Conservation (phyloP, 495 filamentous ascomycete genomes). For the Xylaria venustula region DNA sequence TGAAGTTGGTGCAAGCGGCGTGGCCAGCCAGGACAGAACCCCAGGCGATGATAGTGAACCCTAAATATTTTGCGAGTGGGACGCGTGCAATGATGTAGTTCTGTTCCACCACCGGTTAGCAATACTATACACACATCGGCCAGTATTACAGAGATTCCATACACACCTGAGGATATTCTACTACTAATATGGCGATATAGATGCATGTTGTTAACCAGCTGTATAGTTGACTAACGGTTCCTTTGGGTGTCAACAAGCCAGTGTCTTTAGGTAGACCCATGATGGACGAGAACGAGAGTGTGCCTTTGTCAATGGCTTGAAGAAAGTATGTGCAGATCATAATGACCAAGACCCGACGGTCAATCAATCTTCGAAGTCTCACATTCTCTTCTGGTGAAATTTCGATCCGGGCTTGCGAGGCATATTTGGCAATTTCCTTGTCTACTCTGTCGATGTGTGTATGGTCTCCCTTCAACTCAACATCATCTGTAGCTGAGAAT, state of each 20-base stretch:
- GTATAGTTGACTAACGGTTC: slow-evolving; percentile 38
- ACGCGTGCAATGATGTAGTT: slow-evolving; percentile 53
- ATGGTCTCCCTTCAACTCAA: slow-evolving; percentile 45
- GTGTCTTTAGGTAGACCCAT: slow-evolving; percentile 64
- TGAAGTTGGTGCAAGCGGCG: slow-evolving; percentile 57
- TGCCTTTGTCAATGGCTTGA: slow-evolving; percentile 72
- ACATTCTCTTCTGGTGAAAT: slow-evolving; percentile 56
- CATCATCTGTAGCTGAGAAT: slow-evolving; percentile 32
- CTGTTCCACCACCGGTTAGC: slow-evolving; percentile 19
- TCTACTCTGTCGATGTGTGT: slow-evolving; percentile 58
- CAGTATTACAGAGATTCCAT: background rate
- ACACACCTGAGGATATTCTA: slow-evolving; percentile 50
- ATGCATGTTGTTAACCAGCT: slow-evolving; percentile 55
- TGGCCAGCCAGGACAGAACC: slow-evolving; percentile 55
- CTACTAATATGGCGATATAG: slow-evolving; percentile 52
- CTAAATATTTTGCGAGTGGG: slow-evolving; percentile 57
- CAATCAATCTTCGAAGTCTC: slow-evolving; percentile 50
- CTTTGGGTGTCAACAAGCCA: slow-evolving; percentile 49
- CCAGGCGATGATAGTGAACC: slow-evolving; percentile 63
- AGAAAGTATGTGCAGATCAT: slow-evolving; percentile 66
- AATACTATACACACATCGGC: background rate
- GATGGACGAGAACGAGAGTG: slow-evolving; percentile 66
- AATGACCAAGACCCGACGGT: slow-evolving; percentile 47
- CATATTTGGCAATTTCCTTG: slow-evolving; percentile 63
- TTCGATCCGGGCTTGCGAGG: slow-evolving; percentile 44